Evolutionary conservation across 331 rosid genomes (phyloP).

Genomic region (Rosa hybrid): DNA sequence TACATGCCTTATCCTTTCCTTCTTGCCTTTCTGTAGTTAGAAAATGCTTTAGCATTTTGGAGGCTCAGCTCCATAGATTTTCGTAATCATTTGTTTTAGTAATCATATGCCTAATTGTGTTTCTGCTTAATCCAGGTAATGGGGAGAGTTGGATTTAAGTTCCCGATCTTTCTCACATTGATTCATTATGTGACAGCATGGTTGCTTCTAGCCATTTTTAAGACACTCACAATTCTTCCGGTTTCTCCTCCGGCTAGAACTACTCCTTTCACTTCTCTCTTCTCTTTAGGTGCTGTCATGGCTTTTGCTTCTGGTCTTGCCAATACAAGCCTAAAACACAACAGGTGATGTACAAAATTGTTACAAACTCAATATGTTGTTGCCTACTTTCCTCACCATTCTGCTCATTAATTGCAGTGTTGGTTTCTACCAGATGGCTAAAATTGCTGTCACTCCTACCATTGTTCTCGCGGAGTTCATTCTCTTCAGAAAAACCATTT

Average conservation of each 20-base stretch:
- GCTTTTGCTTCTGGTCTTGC: slow-evolving; percentile 98
- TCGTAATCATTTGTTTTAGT: background rate
- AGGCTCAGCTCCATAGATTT: background rate
- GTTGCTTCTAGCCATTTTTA: slow-evolving; percentile 82
- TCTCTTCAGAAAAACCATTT: slow-evolving; percentile 59
- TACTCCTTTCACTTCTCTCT: slow-evolving; percentile 86
- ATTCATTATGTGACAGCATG: slow-evolving; percentile 81
- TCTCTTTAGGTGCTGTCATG: slow-evolving; percentile 89
- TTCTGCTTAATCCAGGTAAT: slow-evolving; percentile 57
- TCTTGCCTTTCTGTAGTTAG: background rate
- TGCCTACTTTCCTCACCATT: slow-evolving; percentile 32
- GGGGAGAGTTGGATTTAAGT: slow-evolving; percentile 93
- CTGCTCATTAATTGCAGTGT: slow-evolving; percentile 51
- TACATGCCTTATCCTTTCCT: slow-evolving; percentile 24
- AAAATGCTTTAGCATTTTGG: background rate
- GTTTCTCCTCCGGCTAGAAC: slow-evolving; percentile 82
- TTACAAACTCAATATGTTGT: background rate
- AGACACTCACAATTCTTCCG: slow-evolving; percentile 71
- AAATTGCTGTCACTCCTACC: slow-evolving; percentile 96
- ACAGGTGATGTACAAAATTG: slow-evolving; percentile 48
- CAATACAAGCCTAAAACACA: slow-evolving; percentile 85
- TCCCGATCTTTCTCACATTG: slow-evolving; percentile 82
- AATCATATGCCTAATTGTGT: slow-evolving; percentile 2
- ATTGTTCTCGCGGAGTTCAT: slow-evolving; percentile 86
- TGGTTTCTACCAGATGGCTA: slow-evolving; percentile 99